These are phyloP conservation scores for Cystoderma amianthinum DNA, from an alignment of 768 basidiomycete genomes.

Conservation along the genomic window DNA sequence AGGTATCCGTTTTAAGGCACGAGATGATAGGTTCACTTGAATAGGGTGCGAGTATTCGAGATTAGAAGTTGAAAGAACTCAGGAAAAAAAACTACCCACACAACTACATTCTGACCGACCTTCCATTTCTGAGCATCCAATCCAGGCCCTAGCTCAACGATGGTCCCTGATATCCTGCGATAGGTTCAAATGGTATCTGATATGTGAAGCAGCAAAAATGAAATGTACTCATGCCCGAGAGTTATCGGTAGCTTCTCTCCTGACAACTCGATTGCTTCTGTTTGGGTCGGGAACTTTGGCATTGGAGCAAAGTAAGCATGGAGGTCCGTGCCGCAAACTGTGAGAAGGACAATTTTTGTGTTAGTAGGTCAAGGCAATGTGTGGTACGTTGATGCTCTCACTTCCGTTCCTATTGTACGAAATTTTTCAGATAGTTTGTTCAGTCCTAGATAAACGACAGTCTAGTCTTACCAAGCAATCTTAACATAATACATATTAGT, in stretches of 20 bases:
- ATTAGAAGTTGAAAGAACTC: background rate
- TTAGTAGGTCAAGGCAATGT: no score
- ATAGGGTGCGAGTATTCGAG: background rate
- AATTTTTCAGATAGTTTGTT: no score
- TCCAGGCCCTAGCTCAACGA: conserved; percentile 24
- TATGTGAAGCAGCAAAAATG: background rate
- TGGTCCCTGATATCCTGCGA: conserved; percentile 24
- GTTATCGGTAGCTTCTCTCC: conserved; percentile 32
- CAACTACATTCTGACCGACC: conserved; percentile 25
- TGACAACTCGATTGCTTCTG: conserved; percentile 25
- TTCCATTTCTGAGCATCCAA: conserved; percentile 22
- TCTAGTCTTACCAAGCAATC: conserved; percentile 19
- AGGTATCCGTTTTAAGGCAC: conserved; percentile 26
- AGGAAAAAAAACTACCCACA: conserved; percentile 11
- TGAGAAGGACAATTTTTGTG: no score
- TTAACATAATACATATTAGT: conserved; percentile 2
- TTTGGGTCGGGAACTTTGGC: conserved; percentile 20
- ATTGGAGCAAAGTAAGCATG: conserved; percentile 28
- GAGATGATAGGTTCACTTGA: conserved; percentile 34
- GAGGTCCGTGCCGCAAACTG: conserved; percentile 41
- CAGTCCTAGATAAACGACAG: background rate
- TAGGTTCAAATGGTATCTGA: background rate
- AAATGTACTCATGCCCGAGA: conserved; percentile 37
- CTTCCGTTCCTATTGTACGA: no score
- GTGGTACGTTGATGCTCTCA: no score